Evolutionary conservation across 2,329 filamentous ascomycete species (phyloP).

Genomic region (Epichloe coenophiala): DNA sequence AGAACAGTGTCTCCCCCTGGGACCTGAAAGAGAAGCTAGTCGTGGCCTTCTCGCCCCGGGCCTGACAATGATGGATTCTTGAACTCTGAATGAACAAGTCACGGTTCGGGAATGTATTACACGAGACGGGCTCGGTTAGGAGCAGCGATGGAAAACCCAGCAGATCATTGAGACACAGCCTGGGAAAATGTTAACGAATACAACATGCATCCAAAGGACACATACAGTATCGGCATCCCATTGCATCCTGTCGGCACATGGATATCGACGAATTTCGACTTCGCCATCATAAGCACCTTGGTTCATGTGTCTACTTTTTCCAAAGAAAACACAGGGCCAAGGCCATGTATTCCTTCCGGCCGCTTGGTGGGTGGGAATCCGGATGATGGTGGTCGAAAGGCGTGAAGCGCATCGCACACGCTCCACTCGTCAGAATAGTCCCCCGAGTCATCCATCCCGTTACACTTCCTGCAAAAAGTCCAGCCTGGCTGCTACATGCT

Average conservation of each 20-base stretch:
- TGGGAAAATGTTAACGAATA: background rate
- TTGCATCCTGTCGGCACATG: no score
- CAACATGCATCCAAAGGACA: background rate
- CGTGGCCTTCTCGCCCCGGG: no score
- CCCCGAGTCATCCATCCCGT: background rate
- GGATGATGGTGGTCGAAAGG: background rate
- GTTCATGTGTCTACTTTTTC: no score
- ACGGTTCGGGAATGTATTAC: background rate
- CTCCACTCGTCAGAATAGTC: background rate
- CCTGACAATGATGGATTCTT: no score
- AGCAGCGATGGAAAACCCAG: background rate
- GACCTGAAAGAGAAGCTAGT: no score
- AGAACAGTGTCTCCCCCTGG: no score
- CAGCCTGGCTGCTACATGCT: background rate
- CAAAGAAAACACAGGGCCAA: background rate
- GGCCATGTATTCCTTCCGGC: background rate
- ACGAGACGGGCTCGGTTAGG: background rate
- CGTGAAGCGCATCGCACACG: background rate
- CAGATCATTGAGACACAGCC: background rate
- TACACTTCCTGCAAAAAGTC: background rate
- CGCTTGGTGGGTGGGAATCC: conserved; percentile 2
- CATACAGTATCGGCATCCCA: background rate
- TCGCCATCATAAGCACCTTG: background rate
- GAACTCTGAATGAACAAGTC: no score
- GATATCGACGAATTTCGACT: no score